These are phyloP conservation scores for Shiraia sp. DNA, from an alignment of 2,329 filamentous ascomycete species.

Conservation along the genomic window DNA sequence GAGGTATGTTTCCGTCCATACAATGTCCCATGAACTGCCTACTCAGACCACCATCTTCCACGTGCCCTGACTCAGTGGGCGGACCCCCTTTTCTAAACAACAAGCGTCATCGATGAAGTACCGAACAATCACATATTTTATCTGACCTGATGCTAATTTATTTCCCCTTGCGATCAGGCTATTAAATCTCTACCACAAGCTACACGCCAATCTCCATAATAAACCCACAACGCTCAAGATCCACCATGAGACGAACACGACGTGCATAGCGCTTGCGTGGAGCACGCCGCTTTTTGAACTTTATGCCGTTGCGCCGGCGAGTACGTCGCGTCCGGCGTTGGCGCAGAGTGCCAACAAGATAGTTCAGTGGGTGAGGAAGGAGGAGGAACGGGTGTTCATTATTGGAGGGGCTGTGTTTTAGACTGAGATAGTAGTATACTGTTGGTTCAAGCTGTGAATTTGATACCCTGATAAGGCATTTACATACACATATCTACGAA, in stretches of 20 bases:
- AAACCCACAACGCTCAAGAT: slow-evolving; percentile 86
- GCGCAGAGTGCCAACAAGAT: slow-evolving; percentile 87
- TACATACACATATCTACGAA: no score
- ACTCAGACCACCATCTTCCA: slow-evolving; percentile 2
- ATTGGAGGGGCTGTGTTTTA: slow-evolving; percentile 87
- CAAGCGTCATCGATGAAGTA: no score
- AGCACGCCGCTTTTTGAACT: slow-evolving; percentile 89
- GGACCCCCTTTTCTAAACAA: slow-evolving; percentile 4
- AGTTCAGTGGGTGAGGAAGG: slow-evolving; percentile 85
- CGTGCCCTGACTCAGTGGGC: slow-evolving; percentile 1
- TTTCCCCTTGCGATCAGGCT: slow-evolving; percentile 6
- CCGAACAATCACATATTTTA: no score
- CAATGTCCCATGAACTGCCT: no score
- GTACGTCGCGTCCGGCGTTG: slow-evolving; percentile 63
- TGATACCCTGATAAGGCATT: no score
- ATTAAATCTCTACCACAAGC: slow-evolving; percentile 80
- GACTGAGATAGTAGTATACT: neutral
- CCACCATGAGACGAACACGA: slow-evolving; percentile 76
- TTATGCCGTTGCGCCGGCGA: slow-evolving; percentile 88
- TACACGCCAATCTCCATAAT: slow-evolving; percentile 84
- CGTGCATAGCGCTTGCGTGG: slow-evolving; percentile 80
- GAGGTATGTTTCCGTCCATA: slow-evolving; percentile 49
- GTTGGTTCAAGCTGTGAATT: no score
- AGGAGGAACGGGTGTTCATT: slow-evolving; percentile 94
- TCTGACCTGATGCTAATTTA: neutral